Base-by-base conservation (phyloP, 2,329 filamentous ascomycete species). In the Exophiala spinifera region DNA sequence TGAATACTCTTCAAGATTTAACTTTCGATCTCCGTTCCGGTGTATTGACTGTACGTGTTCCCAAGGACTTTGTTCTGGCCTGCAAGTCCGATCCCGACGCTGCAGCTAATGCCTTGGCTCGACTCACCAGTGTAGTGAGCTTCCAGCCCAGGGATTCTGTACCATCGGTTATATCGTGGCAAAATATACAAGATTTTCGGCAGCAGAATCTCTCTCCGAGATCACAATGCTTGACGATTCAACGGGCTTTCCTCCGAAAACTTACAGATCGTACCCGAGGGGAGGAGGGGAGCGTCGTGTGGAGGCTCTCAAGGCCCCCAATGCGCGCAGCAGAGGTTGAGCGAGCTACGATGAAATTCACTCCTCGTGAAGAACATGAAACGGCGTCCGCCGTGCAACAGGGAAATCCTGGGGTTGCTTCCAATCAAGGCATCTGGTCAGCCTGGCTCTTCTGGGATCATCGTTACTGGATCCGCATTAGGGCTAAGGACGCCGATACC, bases 401-500 rank as follows among this genome's bases (percentile, higher is more conserved):
- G 19, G 14, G 5, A 13, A 44, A n/a, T 15, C 19, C 15, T 25
- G 20, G 4, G 25, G 10, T 15, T n/a, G 3, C 23, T 21, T 21
- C 15, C 17, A 13, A 19, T 1, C n/a, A 43, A 36, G 43, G 25
- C 20, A 13, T 53, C 6, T 61, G 55, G 47, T 58, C 59, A 14
- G 14, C 45, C 15, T 60, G 57, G 57, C 20, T 57, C 8, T 45
- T 61, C 10, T 62, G 59, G 59, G 59, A 62, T 39, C 55, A 55
- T 52, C 60, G 60, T 20, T 61, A 55, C 46, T 62, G 57, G 57
- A 56, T 64, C 14, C 54, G 54, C 21, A 52, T 62, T 4, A 49
- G 45, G 25, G 28, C 49, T 11, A 34, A 45, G 37, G 43, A 49
- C 51, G 19, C 20, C n/a, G 6, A 21, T 19, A 19, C 28, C 14